phyloP scores from a whole-genome alignment of 78 protist genomes.

The Dictyostelium brefeldianum region DNA sequence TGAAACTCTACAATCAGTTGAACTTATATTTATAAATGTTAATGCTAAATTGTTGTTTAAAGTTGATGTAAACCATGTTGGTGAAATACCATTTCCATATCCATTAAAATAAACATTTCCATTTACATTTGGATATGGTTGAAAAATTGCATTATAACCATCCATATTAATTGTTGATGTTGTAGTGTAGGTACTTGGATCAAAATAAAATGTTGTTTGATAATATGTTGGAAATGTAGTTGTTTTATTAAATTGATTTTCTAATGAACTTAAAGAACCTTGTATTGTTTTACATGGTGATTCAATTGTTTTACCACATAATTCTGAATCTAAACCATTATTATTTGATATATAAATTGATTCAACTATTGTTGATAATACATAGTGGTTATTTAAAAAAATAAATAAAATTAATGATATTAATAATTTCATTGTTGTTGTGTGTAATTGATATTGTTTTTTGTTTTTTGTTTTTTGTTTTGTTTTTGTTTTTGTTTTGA shows the following conservation, averaged over 20 bases:
- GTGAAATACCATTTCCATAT: not conserved
- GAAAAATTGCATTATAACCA: not conserved
- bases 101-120: not conserved
- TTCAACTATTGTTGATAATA: too few relatives aligned
- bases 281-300: not conserved
- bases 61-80: not conserved
- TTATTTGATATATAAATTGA: not conserved
- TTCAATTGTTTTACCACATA: not conserved
- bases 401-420: not conserved
- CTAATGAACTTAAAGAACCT: not conserved
- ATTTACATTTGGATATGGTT: not conserved
- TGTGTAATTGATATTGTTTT: too few relatives aligned
- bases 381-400: not conserved
- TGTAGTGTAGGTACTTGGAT: not conserved
- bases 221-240: not conserved
- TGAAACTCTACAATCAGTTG: not conserved
- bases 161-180: not conserved
- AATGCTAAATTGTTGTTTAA: not conserved
- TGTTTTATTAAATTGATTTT: not conserved
- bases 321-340: not conserved
- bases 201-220: not conserved
- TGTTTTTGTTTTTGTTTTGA: too few relatives aligned
- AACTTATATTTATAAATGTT: not conserved
- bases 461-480: too few relatives aligned
- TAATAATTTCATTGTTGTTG: not conserved